Percentiles rank a stretch among this genome's conserved stretches.
phyloP scores from a whole-genome alignment of 768 basidiomycete species.

The Tricholoma flavovirens region DNA sequence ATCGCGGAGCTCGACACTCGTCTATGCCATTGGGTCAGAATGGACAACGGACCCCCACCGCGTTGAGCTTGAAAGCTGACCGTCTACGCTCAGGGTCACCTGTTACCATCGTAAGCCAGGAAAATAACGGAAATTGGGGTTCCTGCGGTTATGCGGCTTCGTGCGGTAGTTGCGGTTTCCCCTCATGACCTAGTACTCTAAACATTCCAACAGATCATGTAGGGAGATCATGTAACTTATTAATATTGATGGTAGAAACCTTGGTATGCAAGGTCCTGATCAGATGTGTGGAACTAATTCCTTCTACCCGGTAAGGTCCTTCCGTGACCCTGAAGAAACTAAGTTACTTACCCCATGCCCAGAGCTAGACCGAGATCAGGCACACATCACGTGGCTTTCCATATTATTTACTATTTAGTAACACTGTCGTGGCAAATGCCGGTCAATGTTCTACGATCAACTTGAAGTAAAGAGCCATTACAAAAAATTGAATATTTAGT shows the following conservation, averaged over 20 bases:
- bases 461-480: no score
- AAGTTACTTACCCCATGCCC: not conserved
- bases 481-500: no score
- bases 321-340: not conserved
- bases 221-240: not conserved
- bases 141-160: not conserved
- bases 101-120: not conserved
- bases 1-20: not conserved
- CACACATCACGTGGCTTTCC: no score
- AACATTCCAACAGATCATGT: not conserved
- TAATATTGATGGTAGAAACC: not conserved
- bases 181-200: not conserved
- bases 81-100: no score
- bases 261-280: not conserved
- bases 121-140: not conserved
- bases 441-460: no score
- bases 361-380: no score
- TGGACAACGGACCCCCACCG: not conserved
- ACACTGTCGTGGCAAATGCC: no score
- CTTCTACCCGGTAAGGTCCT: not conserved
- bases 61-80: not conserved
- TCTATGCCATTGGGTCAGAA: not conserved
- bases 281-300: not conserved
- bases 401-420: no score
- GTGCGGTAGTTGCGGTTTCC: not conserved